Conservation (phyloP, 768 basidiomycete species). For the Chiua virens region DNA sequence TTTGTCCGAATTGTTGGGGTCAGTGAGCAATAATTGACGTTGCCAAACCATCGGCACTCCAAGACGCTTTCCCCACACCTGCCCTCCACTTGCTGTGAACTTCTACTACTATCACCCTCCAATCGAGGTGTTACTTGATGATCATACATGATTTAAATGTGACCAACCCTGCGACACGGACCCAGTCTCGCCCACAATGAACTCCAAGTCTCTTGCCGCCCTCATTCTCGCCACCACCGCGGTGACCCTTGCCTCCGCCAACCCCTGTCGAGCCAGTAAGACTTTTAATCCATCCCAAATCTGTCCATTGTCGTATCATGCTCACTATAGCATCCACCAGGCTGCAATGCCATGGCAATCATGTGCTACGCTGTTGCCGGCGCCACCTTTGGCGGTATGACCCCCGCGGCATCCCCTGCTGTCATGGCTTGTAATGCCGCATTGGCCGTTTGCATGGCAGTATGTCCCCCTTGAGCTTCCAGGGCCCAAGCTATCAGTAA, state of each 20-base stretch:
- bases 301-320: too few relatives aligned
- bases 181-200: slow-evolving; percentile 27
- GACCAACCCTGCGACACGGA: too few relatives aligned
- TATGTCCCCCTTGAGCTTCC: slow-evolving; percentile 24
- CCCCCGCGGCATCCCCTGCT: too few relatives aligned
- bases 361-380: slow-evolving; percentile 26
- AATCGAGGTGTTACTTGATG: neutral
- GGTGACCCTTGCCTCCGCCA: slow-evolving; percentile 11
- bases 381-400: slow-evolving; percentile 16
- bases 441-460: slow-evolving; percentile 24
- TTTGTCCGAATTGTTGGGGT: too few relatives aligned
- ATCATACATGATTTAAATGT: too few relatives aligned
- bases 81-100: slow-evolving; percentile 6
- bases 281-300: too few relatives aligned
- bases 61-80: neutral
- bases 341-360: slow-evolving; percentile 22
- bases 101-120: too few relatives aligned
- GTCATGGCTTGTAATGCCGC: slow-evolving; percentile 23
- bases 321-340: neutral
- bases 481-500: too few relatives aligned
- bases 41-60: too few relatives aligned
- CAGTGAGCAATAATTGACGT: too few relatives aligned
- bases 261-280: slow-evolving; percentile 27
- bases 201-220: slow-evolving; percentile 18
- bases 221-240: slow-evolving; percentile 17